Evolutionary conservation across 352 stramenopile genomes (phyloP), one percentile per base, ranked within the genome.

Genomic region (Phytophthora pistaciae): DNA sequence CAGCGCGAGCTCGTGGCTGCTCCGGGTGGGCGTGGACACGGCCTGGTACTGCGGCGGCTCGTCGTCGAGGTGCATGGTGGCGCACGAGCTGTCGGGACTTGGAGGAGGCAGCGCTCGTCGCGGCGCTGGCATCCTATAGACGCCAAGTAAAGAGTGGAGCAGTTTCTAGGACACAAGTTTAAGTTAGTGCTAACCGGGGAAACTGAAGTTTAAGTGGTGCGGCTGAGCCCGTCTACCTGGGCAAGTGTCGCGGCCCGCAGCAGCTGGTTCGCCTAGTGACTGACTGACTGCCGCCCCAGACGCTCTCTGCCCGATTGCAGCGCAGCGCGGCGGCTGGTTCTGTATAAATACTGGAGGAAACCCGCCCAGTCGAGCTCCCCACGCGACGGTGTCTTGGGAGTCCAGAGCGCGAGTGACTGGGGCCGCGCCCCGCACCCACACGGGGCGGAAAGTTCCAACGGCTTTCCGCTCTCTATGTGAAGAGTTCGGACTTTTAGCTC

Each of bases 31-130:
- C 23, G 80, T 83, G 10, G 50, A 40, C 9, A 80, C 56, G 11
- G 71, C 77, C 57, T 86, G 78, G 55, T 88, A 87, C 61, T 71
- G 59, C 46, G 74, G 67, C 49, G 21, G 36, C 31, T 52, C 50
- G 42, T 16, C 38, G 18, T 50, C 5, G 33, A 54, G 25, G n/a
- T 18, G 18, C n/a, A 68, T 36, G 44, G 16, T 36, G 7, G 31
- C 31, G 31, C 31, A 36, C 23, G 27, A 44, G 25, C 31, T 60
- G 27, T 20, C 59, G 21, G 60, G 64, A 68, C 50, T 64, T 38
- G 68, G 55, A 38, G 68, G 60, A 66, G 55, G 59, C 60, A 78
- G 53, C 62, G 57, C 55, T 74, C 65, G 72, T 60, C 59, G 63
- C 60, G 68, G 60, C 48, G 68, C 58, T 40, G 62, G 48, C 62